Percentiles rank a stretch among this genome's conserved stretches.
These are phyloP conservation scores for Wallacemonas rigidus DNA, from an alignment of 208 protist genomes.

Conservation along the genomic window DNA sequence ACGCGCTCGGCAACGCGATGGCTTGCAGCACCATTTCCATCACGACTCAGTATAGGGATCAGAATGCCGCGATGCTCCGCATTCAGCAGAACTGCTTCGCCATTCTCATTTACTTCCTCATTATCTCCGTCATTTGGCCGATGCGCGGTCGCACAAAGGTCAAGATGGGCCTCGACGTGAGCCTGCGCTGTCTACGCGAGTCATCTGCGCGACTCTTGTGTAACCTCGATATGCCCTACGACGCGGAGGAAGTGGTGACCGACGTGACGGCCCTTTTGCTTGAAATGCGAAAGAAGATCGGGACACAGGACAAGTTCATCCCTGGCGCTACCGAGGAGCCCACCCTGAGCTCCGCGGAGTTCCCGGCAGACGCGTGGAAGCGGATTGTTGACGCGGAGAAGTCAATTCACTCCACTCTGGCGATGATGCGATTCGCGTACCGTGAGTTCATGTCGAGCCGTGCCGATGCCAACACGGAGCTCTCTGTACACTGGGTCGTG, in stretches of 20 bases:
- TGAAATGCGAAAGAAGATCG: conserved; percentile 79
- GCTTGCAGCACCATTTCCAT: conserved; percentile 87
- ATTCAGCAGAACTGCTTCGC: conserved; percentile 93
- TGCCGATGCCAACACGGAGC: conserved; percentile 48
- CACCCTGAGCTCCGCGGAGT: conserved; percentile 78
- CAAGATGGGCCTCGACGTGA: conserved; percentile 83
- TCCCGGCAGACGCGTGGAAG: conserved; percentile 74
- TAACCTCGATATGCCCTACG: conserved; percentile 87
- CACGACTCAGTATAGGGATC: conserved; percentile 81
- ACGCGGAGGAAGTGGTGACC: conserved; percentile 68
- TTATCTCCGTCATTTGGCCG: conserved; percentile 79
- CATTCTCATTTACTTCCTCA: conserved; percentile 91
- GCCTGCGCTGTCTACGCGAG: conserved; percentile 83
- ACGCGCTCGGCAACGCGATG: conserved; percentile 86
- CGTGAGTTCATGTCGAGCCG: conserved; percentile 85
- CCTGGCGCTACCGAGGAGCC: conserved; percentile 82
- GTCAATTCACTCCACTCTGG: conserved; percentile 69
- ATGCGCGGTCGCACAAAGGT: conserved; percentile 80
- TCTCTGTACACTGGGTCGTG: conserved; percentile 91
- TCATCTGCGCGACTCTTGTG: conserved; percentile 71
- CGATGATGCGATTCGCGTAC: conserved; percentile 90
- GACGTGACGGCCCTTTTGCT: conserved; percentile 64
- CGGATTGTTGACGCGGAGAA: conserved; percentile 70
- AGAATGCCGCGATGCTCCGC: conserved; percentile 82
- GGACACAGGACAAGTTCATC: conserved; percentile 58